A percentile compares a stretch with the other conserved stretches of the same genome.
Evolutionary conservation across 441 rosid species (phyloP).

Genomic region (Adansonia madagascariensis): DNA sequence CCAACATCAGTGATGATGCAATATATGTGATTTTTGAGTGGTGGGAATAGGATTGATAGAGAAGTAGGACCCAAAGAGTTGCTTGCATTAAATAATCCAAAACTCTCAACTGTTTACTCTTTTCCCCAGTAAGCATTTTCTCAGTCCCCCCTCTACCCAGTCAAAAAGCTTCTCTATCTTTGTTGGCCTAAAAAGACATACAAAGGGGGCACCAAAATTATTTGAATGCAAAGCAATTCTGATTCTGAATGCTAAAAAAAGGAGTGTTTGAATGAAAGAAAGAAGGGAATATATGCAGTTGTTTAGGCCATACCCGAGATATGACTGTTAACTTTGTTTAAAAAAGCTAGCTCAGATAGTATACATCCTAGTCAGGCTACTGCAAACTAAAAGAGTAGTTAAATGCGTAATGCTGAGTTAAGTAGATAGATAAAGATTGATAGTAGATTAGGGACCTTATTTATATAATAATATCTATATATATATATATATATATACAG

Average conservation of each 20-base stretch:
- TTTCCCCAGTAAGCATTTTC: slow-evolving; percentile 33
- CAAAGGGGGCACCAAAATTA: slow-evolving; percentile 62
- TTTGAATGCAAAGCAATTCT: slow-evolving; percentile 62
- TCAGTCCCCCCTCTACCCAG: slow-evolving; percentile 39
- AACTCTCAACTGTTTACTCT: slow-evolving; percentile 39
- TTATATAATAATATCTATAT: too few species aligned
- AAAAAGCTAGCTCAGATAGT: background rate
- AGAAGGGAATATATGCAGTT: slow-evolving; percentile 49
- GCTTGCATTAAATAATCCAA: slow-evolving; percentile 41
- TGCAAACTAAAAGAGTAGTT: too few species aligned
- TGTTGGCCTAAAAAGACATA: slow-evolving; percentile 76
- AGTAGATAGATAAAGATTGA: too few species aligned
- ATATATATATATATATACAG: slow-evolving; percentile 4
- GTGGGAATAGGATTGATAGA: slow-evolving; percentile 19
- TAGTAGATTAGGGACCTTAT: too few species aligned
- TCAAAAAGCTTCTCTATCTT: slow-evolving; percentile 67
- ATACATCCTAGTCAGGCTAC: too few species aligned
- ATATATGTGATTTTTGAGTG: slow-evolving; percentile 17
- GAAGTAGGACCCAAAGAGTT: slow-evolving; percentile 29
- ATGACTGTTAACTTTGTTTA: slow-evolving; percentile 46
- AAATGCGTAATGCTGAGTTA: too few species aligned
- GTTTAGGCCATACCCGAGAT: slow-evolving; percentile 54
- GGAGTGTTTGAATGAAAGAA: slow-evolving; percentile 63
- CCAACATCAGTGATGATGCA: background rate
- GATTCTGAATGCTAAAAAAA: slow-evolving; percentile 42